Conservation (phyloP, 2,329 filamentous ascomycete species). For the Fusarium nurragi region DNA sequence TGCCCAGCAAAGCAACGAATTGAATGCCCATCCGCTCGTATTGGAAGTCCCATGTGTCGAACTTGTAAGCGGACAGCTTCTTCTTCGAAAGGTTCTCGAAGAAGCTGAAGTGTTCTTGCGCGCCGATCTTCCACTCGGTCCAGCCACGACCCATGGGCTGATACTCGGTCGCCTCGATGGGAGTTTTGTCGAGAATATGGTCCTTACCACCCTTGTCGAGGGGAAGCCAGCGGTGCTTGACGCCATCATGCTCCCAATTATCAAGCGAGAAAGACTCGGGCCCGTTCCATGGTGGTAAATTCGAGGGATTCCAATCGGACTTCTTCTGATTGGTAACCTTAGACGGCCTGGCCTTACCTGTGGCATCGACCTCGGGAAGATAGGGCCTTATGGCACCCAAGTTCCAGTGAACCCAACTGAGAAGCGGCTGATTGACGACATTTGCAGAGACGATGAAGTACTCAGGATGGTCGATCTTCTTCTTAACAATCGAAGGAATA, state of each 20-base stretch:
- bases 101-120: slow-evolving; percentile 59
- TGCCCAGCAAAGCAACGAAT: slow-evolving; percentile 63
- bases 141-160: slow-evolving; percentile 56
- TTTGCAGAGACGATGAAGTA: slow-evolving; percentile 64
- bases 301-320: slow-evolving; percentile 52
- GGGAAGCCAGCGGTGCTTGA: slow-evolving; percentile 62
- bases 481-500: slow-evolving; percentile 64
- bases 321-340: slow-evolving; percentile 38
- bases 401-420: slow-evolving; percentile 64
- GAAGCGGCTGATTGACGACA: slow-evolving; percentile 64
- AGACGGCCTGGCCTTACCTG: slow-evolving; percentile 30
- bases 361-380: slow-evolving; percentile 56
- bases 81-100: slow-evolving; percentile 61
- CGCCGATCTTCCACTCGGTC: slow-evolving; percentile 61
- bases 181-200: slow-evolving; percentile 54
- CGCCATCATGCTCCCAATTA: slow-evolving; percentile 50
- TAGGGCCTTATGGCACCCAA: slow-evolving; percentile 63
- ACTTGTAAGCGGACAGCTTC: slow-evolving; percentile 58
- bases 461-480: slow-evolving; percentile 60
- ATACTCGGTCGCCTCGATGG: slow-evolving; percentile 60
- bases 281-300: slow-evolving; percentile 49
- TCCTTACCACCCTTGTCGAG: slow-evolving; percentile 46
- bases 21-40: slow-evolving; percentile 62
- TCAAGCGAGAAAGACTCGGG: slow-evolving; percentile 44
- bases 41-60: slow-evolving; percentile 59